These are phyloP conservation scores for Fusarium sp. DNA, from an alignment of 2,329 filamentous ascomycete species.

Conservation along the genomic window DNA sequence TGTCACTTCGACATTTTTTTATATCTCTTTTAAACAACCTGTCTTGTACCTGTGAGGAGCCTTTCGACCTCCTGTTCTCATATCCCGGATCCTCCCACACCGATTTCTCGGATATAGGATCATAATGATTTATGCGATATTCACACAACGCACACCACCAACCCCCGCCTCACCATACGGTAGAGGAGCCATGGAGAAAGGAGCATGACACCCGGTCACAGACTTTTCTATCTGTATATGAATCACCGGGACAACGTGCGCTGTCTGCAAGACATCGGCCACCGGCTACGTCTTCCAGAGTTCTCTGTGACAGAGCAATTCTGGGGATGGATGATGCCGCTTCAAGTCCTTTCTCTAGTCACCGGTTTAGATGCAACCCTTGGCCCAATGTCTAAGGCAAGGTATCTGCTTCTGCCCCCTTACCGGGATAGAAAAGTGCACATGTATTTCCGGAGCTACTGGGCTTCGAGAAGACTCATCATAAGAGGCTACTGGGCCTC, in stretches of 20 bases:
- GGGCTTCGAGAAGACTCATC: slow-evolving; percentile 35
- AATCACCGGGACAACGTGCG: background rate
- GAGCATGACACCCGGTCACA: background rate
- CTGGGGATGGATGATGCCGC: slow-evolving; percentile 3
- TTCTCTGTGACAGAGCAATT: slow-evolving; percentile 7
- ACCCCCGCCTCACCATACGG: background rate
- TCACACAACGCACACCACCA: slow-evolving; percentile 4
- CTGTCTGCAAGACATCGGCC: slow-evolving; percentile 15
- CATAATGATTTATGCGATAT: slow-evolving; percentile 23
- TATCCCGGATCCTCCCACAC: slow-evolving; percentile 10
- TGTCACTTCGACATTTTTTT: background rate
- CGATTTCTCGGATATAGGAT: slow-evolving; percentile 33
- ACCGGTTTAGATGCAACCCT: slow-evolving; percentile 10
- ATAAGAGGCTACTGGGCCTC: slow-evolving; percentile 26
- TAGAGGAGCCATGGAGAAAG: slow-evolving; percentile 5
- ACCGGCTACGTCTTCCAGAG: background rate
- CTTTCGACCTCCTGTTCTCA: slow-evolving; percentile 20
- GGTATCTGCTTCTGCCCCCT: slow-evolving; percentile 6
- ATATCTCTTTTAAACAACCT: background rate
- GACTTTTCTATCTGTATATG: background rate
- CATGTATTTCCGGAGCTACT: slow-evolving; percentile 34
- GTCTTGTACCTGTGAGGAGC: slow-evolving; percentile 28
- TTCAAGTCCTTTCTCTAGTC: slow-evolving; percentile 17
- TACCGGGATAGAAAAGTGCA: slow-evolving; percentile 16
- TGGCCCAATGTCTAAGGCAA: background rate